Evolutionary conservation across 441 rosid species (phyloP).

Genomic region (Eugenia klotzschiana): DNA sequence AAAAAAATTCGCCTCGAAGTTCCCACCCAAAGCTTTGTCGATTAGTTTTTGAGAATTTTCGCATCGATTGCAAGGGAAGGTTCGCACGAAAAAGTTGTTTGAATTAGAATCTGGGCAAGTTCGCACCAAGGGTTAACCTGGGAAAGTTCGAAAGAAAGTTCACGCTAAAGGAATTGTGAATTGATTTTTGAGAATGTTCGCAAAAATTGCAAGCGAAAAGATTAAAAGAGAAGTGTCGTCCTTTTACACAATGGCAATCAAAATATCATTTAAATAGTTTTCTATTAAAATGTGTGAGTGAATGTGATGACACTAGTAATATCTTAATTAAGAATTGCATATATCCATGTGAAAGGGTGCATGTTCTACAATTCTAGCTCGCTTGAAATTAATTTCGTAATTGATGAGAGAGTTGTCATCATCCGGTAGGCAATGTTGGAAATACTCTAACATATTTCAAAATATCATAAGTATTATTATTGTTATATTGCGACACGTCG

Average conservation of each 20-base stretch:
- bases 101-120: too few species aligned
- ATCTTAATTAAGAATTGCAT: not conserved
- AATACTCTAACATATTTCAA: not conserved
- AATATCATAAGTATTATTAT: not conserved
- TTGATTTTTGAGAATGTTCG: too few species aligned
- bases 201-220: too few species aligned
- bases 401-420: not conserved
- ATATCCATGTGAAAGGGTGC: not conserved
- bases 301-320: not conserved
- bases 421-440: not conserved
- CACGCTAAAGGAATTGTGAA: too few species aligned
- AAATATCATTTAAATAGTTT: not conserved
- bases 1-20: too few species aligned
- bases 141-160: too few species aligned
- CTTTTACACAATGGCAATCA: not conserved
- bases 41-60: too few species aligned
- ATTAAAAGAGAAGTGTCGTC: not conserved
- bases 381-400: not conserved
- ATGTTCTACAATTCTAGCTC: not conserved
- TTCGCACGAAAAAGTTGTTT: too few species aligned
- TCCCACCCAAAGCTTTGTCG: too few species aligned
- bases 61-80: too few species aligned
- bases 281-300: not conserved
- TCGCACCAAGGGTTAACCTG: not conserved
- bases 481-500: not conserved